Evolutionary conservation across 2,329 filamentous ascomycete species (phyloP).

Genomic region (Verticillium dahliae): DNA sequence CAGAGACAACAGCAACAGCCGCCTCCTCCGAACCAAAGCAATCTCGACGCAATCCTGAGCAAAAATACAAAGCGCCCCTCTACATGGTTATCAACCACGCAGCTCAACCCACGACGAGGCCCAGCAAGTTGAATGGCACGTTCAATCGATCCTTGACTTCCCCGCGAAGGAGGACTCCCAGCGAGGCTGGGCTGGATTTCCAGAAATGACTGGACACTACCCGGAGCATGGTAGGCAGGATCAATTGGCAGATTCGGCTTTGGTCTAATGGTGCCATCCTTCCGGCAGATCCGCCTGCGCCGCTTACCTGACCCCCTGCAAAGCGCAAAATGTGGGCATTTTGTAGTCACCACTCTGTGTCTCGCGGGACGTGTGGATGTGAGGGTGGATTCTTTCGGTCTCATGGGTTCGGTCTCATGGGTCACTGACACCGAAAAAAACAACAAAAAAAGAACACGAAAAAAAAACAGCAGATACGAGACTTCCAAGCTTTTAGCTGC

Average conservation of each 20-base stretch:
- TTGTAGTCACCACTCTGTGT: neutral
- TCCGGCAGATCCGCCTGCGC: neutral
- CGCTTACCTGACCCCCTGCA: neutral
- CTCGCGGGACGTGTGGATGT: neutral
- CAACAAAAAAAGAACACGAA: too few relatives aligned
- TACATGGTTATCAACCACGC: neutral
- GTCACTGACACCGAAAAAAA: neutral
- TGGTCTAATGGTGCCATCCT: neutral
- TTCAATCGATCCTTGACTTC: neutral
- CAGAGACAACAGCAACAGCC: neutral
- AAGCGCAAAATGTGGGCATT: neutral
- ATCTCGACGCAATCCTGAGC: neutral
- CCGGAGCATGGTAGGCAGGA: neutral
- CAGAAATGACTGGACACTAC: neutral
- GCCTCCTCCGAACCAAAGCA: neutral
- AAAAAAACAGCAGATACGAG: neutral
- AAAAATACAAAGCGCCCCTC: neutral
- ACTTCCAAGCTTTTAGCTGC: neutral
- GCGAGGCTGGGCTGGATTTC: neutral
- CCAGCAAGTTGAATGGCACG: too few relatives aligned
- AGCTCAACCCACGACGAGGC: too few relatives aligned
- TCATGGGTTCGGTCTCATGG: neutral
- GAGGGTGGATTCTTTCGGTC: neutral
- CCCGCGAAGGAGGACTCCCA: neutral
- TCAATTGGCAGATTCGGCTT: neutral